Percentiles rank a stretch among this genome's conserved stretches.
Evolutionary conservation across 108 stramenopile species (phyloP).

Genomic region (Nitzschia sp.): DNA sequence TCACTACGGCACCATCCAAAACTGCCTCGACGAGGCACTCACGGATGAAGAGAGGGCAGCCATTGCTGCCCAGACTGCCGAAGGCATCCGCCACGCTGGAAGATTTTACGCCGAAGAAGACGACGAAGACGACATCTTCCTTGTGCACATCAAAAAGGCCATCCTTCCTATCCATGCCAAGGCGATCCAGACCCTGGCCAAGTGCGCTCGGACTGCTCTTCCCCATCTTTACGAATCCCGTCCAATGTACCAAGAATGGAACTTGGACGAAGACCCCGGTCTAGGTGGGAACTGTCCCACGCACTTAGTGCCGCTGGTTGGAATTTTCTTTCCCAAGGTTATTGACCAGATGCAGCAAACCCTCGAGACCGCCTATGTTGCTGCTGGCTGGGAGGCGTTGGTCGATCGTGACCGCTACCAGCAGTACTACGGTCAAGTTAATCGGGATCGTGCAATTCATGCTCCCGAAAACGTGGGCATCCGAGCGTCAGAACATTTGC

Average conservation of each 20-base stretch:
- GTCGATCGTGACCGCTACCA: constrained; percentile 5
- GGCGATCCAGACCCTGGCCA: constrained; percentile 29
- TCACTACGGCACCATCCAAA: constrained; percentile 21
- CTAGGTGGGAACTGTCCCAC: constrained; percentile 40
- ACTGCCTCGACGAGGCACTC: constrained; percentile 21
- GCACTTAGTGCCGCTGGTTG: constrained; percentile 23
- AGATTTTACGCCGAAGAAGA: constrained; percentile 3
- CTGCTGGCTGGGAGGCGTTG: constrained; percentile 24
- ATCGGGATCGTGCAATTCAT: constrained; percentile 11
- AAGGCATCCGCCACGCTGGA: constrained; percentile 23
- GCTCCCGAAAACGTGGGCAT: constrained; percentile 34
- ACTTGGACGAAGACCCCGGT: constrained; percentile 35
- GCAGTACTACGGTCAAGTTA: background rate
- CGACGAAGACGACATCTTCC: constrained; percentile 15
- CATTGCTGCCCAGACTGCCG: constrained; percentile 9
- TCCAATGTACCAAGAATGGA: constrained; percentile 36
- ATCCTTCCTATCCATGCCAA: constrained; percentile 38
- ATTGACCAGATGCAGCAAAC: constrained; percentile 28
- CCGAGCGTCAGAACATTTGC: constrained; percentile 38
- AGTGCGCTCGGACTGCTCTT: constrained; percentile 19
- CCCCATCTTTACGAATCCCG: constrained; percentile 38
- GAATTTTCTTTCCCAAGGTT: constrained; percentile 28
- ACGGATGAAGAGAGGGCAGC: constrained; percentile 17
- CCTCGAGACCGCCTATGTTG: constrained; percentile 34
- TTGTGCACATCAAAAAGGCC: constrained; percentile 33